Evolutionary conservation across 1,284 basidiomycete species (phyloP).

Genomic region (Filobasidium uniguttulatum): DNA sequence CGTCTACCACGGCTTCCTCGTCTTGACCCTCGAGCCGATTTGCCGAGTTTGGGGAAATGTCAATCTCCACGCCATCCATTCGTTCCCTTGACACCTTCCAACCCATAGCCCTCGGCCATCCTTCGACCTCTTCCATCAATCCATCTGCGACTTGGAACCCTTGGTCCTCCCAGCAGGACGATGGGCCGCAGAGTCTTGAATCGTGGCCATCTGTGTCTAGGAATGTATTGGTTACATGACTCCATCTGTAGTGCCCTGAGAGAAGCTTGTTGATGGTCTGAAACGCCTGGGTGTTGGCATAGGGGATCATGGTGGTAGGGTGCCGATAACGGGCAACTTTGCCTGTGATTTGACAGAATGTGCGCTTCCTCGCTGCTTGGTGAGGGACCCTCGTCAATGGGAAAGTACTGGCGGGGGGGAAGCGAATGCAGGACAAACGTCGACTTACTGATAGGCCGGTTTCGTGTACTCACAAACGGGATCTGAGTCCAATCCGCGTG

Average conservation of each 20-base stretch:
- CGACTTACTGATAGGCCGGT: not conserved
- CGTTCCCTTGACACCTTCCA: too few species aligned
- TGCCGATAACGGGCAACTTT: constrained; percentile 39
- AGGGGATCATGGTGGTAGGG: constrained; percentile 37
- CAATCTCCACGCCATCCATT: too few species aligned
- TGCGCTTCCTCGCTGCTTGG: constrained; percentile 22
- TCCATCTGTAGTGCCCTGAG: constrained; percentile 1
- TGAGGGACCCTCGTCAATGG: not conserved
- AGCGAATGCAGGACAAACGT: too few species aligned
- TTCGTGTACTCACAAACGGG: not conserved
- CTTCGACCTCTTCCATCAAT: constrained; percentile 5
- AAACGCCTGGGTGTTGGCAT: constrained; percentile 36
- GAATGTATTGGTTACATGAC: not conserved
- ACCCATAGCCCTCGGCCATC: constrained; percentile 2
- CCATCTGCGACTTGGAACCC: constrained; percentile 3
- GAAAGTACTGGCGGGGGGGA: not conserved
- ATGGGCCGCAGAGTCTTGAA: not conserved
- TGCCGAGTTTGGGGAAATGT: too few species aligned
- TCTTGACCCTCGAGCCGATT: too few species aligned
- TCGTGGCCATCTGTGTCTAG: not conserved
- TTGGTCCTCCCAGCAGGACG: too few species aligned
- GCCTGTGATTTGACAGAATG: constrained; percentile 40
- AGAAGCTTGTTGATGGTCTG: constrained; percentile 23
- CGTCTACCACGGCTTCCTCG: too few species aligned
- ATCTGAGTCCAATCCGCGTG: constrained; percentile 3